Base-by-base conservation (phyloP, 305 asterid genomes). In the Fraxinus greggii region DNA sequence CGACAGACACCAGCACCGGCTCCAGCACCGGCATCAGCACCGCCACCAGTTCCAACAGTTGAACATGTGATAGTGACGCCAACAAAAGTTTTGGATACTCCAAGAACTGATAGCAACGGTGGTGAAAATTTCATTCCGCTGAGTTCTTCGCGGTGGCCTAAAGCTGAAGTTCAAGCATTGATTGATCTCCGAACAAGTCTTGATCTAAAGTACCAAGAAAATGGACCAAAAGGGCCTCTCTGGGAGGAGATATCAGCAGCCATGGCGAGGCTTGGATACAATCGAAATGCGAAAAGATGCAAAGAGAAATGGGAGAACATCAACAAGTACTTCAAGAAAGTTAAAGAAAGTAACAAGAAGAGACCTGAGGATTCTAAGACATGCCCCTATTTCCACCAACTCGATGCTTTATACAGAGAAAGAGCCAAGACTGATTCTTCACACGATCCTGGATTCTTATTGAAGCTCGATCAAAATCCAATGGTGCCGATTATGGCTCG, bases 221-320 rank as follows among this genome's bases (percentile, higher is more conserved):
- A 82, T 79, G 96, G 97, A 17, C 99, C 98, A 0, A 94, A 94
- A 82, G 99, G 98, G 54, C 98, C 98, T 2, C 86, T 95, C 0
- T 95, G 99, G 99, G 98, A 95, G 83, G 98, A 95, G 56, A 94
- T 95, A 10, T 95, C 99, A 0, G 67, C 90, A 1, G 93, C 90
- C 2, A 95, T 95, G 99, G 35, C 59, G 0, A 88, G 84, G 21
- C 48, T 93, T 0, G 99, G 99, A 10, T 94, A 95, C 93, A 88
- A 78, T 70, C 65, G 99, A 36, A 95, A 84, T 73, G 72, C 99
- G 0, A 96, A 94, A 84, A 79, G 99, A 67, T 96, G 98, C 89
- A 96, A 96, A 82, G 99, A 94, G 89, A 95, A 95, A 78, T 95
- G 99, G 99, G 99, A 95, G 88, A 95, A 95, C 79, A 95, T 95